Conservation (phyloP, 345 rosid genomes). For the Pseudoturritis turrita region DNA sequence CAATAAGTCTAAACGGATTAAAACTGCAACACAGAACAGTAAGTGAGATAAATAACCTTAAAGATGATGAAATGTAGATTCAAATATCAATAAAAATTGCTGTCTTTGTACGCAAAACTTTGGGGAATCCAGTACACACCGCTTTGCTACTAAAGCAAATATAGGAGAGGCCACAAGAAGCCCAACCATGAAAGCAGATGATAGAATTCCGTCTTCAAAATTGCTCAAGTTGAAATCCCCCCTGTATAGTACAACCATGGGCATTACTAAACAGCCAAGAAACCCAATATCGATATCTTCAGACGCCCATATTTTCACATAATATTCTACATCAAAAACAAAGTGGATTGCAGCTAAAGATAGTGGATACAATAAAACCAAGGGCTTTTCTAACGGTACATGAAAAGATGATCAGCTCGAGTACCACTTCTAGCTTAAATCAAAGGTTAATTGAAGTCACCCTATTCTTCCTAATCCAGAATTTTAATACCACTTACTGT, state of each 20-base stretch:
- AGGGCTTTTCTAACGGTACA: not conserved
- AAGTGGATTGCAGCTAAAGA: not conserved
- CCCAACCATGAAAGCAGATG: constrained; percentile 99
- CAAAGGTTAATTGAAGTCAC: not conserved
- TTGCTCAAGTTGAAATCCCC: constrained; percentile 78
- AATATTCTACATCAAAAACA: not conserved
- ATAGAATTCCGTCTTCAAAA: constrained; percentile 84
- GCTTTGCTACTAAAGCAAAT: constrained; percentile 85
- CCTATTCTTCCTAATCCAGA: not conserved
- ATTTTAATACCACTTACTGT: not conserved
- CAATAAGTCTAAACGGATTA: constrained; percentile 93
- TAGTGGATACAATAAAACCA: not conserved
- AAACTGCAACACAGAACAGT: constrained; percentile 42
- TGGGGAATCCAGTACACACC: constrained; percentile 36
- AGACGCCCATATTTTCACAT: not conserved
- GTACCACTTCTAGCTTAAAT: not conserved
- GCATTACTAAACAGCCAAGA: not conserved
- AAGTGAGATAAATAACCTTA: not conserved
- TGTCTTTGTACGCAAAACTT: not conserved
- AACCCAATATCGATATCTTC: not conserved
- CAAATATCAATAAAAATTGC: not conserved
- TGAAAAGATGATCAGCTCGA: not conserved
- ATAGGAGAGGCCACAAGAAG: constrained; percentile 87
- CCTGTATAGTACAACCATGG: constrained; percentile 34
- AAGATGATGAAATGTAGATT: not conserved